Evolutionary conservation across 805 yeast genomes (phyloP).

Genomic region (Saturnispora besseyi): DNA sequence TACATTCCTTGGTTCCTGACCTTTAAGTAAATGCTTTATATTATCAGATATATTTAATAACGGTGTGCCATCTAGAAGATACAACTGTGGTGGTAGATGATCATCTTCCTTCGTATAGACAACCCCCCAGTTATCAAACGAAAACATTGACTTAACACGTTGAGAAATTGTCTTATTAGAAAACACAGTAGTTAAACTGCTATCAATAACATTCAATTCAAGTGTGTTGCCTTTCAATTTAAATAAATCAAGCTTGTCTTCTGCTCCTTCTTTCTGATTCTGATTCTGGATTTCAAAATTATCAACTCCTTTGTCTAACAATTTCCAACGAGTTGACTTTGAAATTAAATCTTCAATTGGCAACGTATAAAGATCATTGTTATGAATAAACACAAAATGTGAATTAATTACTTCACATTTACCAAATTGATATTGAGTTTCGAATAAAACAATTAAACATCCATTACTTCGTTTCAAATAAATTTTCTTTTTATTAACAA

Average conservation of each 20-base stretch:
- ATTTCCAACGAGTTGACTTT: conserved; percentile 7
- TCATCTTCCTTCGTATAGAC: conserved; percentile 2
- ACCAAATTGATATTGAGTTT: conserved; percentile 7
- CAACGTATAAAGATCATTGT: background rate
- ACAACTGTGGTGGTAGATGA: background rate
- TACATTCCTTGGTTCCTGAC: background rate
- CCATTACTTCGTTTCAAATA: background rate
- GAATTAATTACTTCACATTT: conserved; percentile 2
- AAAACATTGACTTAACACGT: background rate
- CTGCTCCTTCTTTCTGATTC: background rate
- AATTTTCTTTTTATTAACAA: background rate
- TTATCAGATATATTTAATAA: background rate
- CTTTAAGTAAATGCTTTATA: background rate
- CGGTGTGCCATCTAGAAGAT: background rate
- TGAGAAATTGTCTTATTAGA: background rate
- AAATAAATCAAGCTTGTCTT: background rate
- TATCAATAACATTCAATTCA: background rate
- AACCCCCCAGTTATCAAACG: conserved; percentile 1
- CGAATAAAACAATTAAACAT: background rate
- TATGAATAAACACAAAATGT: conserved; percentile 4
- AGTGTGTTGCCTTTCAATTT: background rate
- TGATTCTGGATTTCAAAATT: conserved; percentile 2
- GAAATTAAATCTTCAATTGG: background rate
- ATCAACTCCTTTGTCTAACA: background rate
- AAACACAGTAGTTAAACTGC: background rate